Evolutionary conservation across 345 rosid species (phyloP).

Genomic region (Brassica carinata): DNA sequence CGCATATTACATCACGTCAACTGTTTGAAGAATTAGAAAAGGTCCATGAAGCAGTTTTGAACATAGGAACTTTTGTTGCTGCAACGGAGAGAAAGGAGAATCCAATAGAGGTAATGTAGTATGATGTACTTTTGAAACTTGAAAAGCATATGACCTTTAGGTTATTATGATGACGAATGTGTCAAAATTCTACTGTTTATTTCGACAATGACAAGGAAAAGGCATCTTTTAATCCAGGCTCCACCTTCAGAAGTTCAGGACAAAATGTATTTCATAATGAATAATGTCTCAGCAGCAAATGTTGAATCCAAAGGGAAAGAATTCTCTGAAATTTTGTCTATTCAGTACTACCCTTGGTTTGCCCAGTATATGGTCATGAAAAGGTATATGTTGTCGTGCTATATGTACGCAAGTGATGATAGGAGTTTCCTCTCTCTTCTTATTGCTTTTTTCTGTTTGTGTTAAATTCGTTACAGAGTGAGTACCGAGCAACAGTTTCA

Average conservation of each 20-base stretch:
- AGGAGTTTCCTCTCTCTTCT: background rate
- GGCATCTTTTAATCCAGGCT: slow-evolving; percentile 45
- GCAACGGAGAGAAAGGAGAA: slow-evolving; percentile 83
- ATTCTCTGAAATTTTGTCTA: slow-evolving; percentile 51
- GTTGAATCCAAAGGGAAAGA: slow-evolving; percentile 71
- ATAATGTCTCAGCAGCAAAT: slow-evolving; percentile 71
- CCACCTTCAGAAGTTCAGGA: slow-evolving; percentile 75
- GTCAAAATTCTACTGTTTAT: background rate
- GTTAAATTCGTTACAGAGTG: slow-evolving; percentile 54
- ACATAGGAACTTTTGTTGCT: slow-evolving; percentile 77
- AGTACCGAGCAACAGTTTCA: slow-evolving; percentile 99
- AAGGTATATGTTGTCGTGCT: slow-evolving; percentile 44
- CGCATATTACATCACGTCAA: slow-evolving; percentile 56
- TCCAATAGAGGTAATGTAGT: slow-evolving; percentile 66
- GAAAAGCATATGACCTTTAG: background rate
- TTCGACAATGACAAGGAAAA: background rate
- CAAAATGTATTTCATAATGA: slow-evolving; percentile 76
- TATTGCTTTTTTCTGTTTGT: slow-evolving; percentile 1
- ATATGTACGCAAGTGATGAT: background rate
- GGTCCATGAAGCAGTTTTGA: slow-evolving; percentile 58
- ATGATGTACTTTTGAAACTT: background rate
- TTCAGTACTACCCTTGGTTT: too few relatives aligned
- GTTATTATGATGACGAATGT: background rate
- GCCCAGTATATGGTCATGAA: slow-evolving; percentile 67
- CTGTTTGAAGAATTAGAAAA: slow-evolving; percentile 75